Base-by-base conservation (phyloP, 179 eudicot species). In the Silene vulgaris region DNA sequence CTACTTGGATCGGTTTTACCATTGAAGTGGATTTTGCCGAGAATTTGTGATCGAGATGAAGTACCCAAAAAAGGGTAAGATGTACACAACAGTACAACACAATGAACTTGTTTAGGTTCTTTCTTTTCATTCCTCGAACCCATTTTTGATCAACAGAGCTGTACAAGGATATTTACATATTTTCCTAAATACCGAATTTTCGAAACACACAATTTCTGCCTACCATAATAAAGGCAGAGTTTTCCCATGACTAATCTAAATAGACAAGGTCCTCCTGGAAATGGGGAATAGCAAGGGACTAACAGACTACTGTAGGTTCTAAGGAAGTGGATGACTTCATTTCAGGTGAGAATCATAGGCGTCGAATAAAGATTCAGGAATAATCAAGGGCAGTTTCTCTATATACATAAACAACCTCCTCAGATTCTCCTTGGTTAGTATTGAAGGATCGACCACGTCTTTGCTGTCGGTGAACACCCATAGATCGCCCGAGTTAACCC, bases 371-470 rank as follows among this genome's bases (percentile, higher is more conserved):
- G 85, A 79, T 56, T 90, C 96, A 1, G 98, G 97, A 77, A 92
- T 86, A 73, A 94, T 80, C 72, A 92, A 74, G 80, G 98, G 98
- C 86, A 94, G 71, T 84, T 94, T 94, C 80, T 94, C 98, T 85
- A 90, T 89, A 69, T 88, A 94, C 89, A 92, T 85, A 76, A 94
- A 94, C 70, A 94, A 84, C 89, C 97, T 85, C 88, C 90, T 90
- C 13, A 89, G 89, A 79, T 94, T 92, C 79, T 94, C 98, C 83
- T 84, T 82, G 0, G 89, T 89, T 65, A 94, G 69, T 0, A 90
- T 85, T 2, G 80, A 80, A 89, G 83, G 88, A 89, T 94, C 97
- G 1, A 87, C 74, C 35, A 85, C 80, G 28, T 94, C 98, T 76
- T 79, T 84, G 79, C 82, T 72, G 80, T 94, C 95, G 50, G 91